Evolutionary conservation across 306 rosid species (phyloP), one percentile per base, ranked within the genome.

Genomic region (Trichosanthes cucumerina): DNA sequence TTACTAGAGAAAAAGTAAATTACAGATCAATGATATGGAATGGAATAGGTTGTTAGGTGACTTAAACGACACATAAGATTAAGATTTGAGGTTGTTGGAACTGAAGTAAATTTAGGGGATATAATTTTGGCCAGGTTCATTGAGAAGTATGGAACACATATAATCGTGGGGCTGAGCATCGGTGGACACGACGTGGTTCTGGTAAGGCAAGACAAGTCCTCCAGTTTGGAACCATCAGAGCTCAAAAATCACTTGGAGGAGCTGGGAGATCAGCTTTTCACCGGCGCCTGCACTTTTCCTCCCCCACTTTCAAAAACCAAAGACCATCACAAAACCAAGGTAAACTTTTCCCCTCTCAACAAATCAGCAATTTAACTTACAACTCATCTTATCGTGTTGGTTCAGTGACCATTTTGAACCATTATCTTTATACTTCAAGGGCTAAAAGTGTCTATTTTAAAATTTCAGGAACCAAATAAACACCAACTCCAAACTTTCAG

Each of bases 211-310:
- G 97, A 92, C 24, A 81, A 31, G 65, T 82, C 97, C 33, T 95
- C 93, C 24, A 70, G 74, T 9, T 52, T 95, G 76, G 90, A 52
- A 38, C 86, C 91, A 60, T 91, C 93, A 6, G 96, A 92, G 50
- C 89, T 95, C 46, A 89, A 86, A 80, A 84, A 57, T 39, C 88
- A 92, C 84, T 86, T 95, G 87, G 88, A 91, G 64, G 93, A 89
- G 43, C 92, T 95, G 41, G 99, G 97, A 83, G 92, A 92, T 83
- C 97, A 95, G 80, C 86, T 92, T 19, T 95, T 95, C 80, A 90
- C 80, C n/a, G 99, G 97, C 9, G 84, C 93, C 1, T 92, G 99
- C 83, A 86, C 75, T 79, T 92, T 94, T 76, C 81, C 85, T 34
- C 95, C 96, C 0, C 75, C 63, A 43, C 49, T 8, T 63, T 36